These are phyloP conservation scores for Cercospora citrullina DNA, from an alignment of 2,329 filamentous ascomycete species.

Conservation along the genomic window DNA sequence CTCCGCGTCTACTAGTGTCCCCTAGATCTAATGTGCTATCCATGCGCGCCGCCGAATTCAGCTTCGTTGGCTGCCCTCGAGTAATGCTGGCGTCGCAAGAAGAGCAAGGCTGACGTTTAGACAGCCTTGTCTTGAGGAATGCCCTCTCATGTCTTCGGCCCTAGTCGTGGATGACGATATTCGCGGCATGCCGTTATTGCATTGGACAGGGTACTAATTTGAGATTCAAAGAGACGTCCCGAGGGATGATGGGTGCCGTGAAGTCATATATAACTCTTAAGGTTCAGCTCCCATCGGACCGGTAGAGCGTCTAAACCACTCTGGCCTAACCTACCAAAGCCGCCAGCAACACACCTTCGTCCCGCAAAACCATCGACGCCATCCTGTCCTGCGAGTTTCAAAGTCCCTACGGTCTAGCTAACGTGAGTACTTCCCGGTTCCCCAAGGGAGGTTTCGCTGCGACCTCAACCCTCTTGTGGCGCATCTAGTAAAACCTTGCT, in stretches of 20 bases:
- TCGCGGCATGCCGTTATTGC: conserved; percentile 24
- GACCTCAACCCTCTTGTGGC: conserved; percentile 17
- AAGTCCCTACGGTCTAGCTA: conserved; percentile 24
- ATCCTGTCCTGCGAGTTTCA: conserved; percentile 22
- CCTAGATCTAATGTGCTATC: not conserved
- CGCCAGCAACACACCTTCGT: conserved; percentile 21
- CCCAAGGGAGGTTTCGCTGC: conserved; percentile 5
- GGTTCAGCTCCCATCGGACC: conserved; percentile 24
- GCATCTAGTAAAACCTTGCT: conserved; percentile 16
- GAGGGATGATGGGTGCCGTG: conserved; percentile 7
- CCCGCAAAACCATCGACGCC: conserved; percentile 14
- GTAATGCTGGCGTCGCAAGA: conserved; percentile 12
- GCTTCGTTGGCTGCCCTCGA: conserved; percentile 7
- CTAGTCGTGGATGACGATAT: conserved; percentile 19
- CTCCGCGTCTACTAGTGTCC: not conserved
- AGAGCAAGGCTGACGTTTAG: conserved; percentile 20
- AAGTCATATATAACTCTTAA: conserved; percentile 26
- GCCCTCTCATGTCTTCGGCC: conserved; percentile 18
- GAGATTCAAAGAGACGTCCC: conserved; percentile 25
- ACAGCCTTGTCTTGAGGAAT: conserved; percentile 8
- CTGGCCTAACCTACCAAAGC: conserved; percentile 22
- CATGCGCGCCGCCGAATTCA: conserved; percentile 19
- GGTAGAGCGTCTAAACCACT: conserved; percentile 20
- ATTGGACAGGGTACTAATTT: conserved; percentile 23
- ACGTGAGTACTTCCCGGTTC: conserved; percentile 18